Conservation (phyloP, 768 basidiomycete genomes). For the Pholiota molesta region DNA sequence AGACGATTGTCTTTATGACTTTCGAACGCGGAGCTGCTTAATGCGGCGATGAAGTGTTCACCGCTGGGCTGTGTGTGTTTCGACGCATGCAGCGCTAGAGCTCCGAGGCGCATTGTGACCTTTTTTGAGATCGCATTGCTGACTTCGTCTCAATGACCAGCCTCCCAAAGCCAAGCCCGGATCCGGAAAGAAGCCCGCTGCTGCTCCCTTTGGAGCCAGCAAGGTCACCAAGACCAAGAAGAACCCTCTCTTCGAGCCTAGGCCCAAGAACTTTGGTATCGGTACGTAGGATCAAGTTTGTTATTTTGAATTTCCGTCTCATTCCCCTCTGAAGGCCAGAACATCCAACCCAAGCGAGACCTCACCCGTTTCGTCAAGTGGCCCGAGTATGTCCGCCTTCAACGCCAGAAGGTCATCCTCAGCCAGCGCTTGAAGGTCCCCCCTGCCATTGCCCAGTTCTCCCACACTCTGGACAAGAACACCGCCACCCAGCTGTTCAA, state of each 20-base stretch:
- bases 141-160: conserved; percentile 92
- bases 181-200: conserved; percentile 82
- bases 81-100: conserved; percentile 38
- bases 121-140: conserved; percentile 38
- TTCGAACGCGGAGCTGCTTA: conserved; percentile 39
- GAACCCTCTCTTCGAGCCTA: conserved; percentile 95
- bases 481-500: conserved; percentile 98
- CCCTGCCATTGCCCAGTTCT: conserved; percentile 97
- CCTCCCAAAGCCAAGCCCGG: conserved; percentile 75
- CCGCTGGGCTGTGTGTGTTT: conserved; percentile 28
- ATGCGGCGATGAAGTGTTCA: conserved; percentile 19
- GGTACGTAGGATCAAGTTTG: conserved; percentile 51
- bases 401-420: conserved; percentile 98
- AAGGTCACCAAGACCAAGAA: conserved; percentile 78
- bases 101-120: conserved; percentile 51
- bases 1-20: conserved; percentile 15
- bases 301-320: background rate
- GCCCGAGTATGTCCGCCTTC: conserved; percentile 98
- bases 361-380: conserved; percentile 98
- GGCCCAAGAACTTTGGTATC: conserved; percentile 92
- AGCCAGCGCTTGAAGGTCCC: conserved; percentile 98
- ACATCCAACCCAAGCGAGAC: conserved; percentile 87
- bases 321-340: conserved; percentile 67
- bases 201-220: conserved; percentile 80
- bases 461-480: conserved; percentile 98